Base-by-base conservation (phyloP, 2,329 filamentous ascomycete genomes). In the Lasiodiplodia theobromae region DNA sequence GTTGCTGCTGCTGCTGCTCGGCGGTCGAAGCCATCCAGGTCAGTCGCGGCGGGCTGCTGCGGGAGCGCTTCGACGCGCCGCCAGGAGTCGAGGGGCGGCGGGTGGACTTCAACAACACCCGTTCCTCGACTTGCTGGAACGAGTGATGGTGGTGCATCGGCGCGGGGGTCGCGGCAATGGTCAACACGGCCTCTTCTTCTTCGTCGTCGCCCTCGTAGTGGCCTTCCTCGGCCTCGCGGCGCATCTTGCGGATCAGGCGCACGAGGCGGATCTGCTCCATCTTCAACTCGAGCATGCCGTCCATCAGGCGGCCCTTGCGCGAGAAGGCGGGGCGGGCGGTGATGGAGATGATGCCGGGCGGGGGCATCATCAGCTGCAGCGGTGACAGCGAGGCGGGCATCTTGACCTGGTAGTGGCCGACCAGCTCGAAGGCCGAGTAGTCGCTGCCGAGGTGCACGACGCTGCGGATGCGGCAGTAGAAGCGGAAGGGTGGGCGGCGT, bases 381-480 rank as follows among this genome's bases (percentile, higher is more conserved):
- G 58, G 58, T 1, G 58, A 63, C 44, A 63, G 18, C 10, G 58
- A 49, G 16, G 21, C 44, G 12, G 44, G 58, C 8, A 31, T 28
- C 25, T 47, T 63, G 58, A 63, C 58, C 25, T 63, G 58, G 44
- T 63, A 63, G 44, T 63, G 40, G 18, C 58, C 58, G 58, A 63
- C 40, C 18, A 63, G 40, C 40, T 63, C 58, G 44, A 63, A 63
- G 8, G 44, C 58, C 18, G 58, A 63, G 28, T 63, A 47, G 16
- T 47, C 23, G 58, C 40, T 28, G 18, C 40, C 58, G 4, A 31
- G 25, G 28, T 47, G 23, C 58, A 63, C 58, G 25, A 63, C 58
- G 58, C 58, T 63, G 58, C 58, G 58, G 44, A 63, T 63, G 25
- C 58, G 58, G 58, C 58, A 63, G 44, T 63, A n/a, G 58, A 63